Percentiles rank a stretch among this genome's conserved stretches.
Evolutionary conservation across 768 basidiomycete genomes (phyloP).

Genomic region (Brasilioporus rufonigricans): DNA sequence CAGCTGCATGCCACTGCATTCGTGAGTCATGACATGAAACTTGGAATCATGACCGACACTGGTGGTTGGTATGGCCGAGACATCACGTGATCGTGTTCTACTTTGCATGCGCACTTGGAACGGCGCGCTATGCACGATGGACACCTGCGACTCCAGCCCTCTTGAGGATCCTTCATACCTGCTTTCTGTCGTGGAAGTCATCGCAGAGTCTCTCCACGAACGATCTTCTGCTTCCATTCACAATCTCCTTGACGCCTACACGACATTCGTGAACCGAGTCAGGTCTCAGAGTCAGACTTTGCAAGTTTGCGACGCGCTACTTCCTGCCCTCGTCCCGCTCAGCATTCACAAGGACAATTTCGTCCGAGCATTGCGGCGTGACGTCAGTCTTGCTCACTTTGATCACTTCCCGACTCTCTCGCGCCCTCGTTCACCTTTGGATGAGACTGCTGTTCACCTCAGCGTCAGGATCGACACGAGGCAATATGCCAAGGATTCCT

Average conservation of each 20-base stretch:
- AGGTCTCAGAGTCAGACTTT: slow-evolving; percentile 18
- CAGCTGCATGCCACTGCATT: too few relatives aligned
- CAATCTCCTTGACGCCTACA: slow-evolving; percentile 64
- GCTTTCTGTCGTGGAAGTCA: slow-evolving; percentile 43
- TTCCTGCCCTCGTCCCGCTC: slow-evolving; percentile 32
- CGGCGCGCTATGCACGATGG: background rate
- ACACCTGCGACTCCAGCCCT: background rate
- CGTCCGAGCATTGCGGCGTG: slow-evolving; percentile 45
- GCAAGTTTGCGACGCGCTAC: background rate
- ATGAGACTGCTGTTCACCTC: background rate
- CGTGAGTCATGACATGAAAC: too few relatives aligned
- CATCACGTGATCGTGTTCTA: background rate
- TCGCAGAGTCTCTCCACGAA: slow-evolving; percentile 45
- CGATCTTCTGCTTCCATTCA: slow-evolving; percentile 41
- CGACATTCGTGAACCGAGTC: slow-evolving; percentile 46
- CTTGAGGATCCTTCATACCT: slow-evolving; percentile 28
- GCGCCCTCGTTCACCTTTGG: slow-evolving; percentile 3
- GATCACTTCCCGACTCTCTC: slow-evolving; percentile 29
- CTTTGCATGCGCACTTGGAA: background rate
- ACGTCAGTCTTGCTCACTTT: slow-evolving; percentile 44
- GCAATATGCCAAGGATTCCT: slow-evolving; percentile 40
- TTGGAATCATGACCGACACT: too few relatives aligned
- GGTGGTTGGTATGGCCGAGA: background rate
- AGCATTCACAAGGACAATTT: slow-evolving; percentile 34
- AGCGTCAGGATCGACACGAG: slow-evolving; percentile 35